Evolutionary conservation across 2,329 filamentous ascomycete species (phyloP).

Genomic region (Madurella mycetomatis): DNA sequence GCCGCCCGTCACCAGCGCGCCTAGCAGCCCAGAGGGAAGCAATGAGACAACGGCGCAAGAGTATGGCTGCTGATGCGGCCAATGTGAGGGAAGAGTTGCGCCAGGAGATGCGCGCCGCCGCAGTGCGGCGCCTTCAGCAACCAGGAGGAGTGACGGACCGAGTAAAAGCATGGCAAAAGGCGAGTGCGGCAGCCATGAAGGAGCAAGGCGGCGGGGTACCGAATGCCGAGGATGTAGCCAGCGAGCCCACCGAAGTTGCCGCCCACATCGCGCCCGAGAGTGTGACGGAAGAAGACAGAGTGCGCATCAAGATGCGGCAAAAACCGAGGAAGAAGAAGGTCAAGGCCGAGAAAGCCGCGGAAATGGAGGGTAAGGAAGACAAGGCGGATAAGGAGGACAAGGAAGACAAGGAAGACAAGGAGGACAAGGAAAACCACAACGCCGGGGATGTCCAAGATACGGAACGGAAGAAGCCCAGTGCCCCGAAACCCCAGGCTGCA

Average conservation of each 20-base stretch:
- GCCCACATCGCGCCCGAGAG: constrained; percentile 56
- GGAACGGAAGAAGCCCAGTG: constrained; percentile 19
- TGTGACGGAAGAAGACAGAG: constrained; percentile 57
- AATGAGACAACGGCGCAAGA: constrained; percentile 49
- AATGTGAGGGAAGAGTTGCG: constrained; percentile 51
- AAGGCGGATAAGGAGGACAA: constrained; percentile 6
- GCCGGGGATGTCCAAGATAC: constrained; percentile 22
- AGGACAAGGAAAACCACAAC: constrained; percentile 23
- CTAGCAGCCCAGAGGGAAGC: constrained; percentile 38
- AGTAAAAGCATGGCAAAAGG: constrained; percentile 79
- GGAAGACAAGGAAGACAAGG: constrained; percentile 12
- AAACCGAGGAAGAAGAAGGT: constrained; percentile 38
- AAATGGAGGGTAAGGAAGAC: constrained; percentile 22
- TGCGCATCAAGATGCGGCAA: constrained; percentile 52
- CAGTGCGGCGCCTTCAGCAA: constrained; percentile 55
- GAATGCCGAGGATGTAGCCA: constrained; percentile 49
- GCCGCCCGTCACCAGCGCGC: constrained; percentile 53
- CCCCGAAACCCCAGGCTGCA: constrained; percentile 24
- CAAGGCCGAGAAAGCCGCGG: constrained; percentile 30
- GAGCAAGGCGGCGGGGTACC: constrained; percentile 33
- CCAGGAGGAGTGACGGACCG: constrained; percentile 70
- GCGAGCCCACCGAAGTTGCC: constrained; percentile 58
- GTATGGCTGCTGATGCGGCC: constrained; percentile 44
- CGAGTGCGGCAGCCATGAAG: constrained; percentile 62
- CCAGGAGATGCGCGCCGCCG: constrained; percentile 54